Evolutionary conservation across 1,284 basidiomycete species (phyloP), one percentile per base, ranked within the genome.

Genomic region (Peniophora sp.): DNA sequence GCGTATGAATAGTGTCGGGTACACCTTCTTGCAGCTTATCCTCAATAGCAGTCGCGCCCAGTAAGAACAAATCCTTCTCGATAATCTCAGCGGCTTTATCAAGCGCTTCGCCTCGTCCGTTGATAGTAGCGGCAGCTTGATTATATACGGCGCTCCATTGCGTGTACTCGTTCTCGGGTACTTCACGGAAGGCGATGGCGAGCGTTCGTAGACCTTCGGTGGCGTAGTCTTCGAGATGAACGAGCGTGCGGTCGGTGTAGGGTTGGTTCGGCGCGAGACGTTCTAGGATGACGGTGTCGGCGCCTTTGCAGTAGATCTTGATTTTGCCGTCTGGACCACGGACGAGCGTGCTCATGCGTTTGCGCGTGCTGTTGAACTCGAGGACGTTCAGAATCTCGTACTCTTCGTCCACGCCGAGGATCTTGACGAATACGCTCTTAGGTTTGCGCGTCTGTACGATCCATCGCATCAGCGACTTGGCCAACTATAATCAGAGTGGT

Each of bases 1-100:
- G 69, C 1, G 94, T 98, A 64, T 98, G 94, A 53, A 99, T 99
- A 2, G 97, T 88, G 61, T 99, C 97, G 0, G 97, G 97, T 0
- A 99, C 97, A 44, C 97, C 97, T 51, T 99, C 97, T 66, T 99
- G 97, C 27, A 99, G 73, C 67, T 97, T 97, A 69, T 99, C 97
- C 67, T 99, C 97, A 59, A 99, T 96, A 5, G 97, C 97, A 1
- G 97, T 99, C 9, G 97, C 96, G 9, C 97, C 97, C 2, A 99
- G 77, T 17, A 99, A 64, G 59, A 90, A 86, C 60, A 99, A 72
- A 57, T 98, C 92, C 63, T 90, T 89, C 72, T 99, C 97, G 55
- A 99, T 96, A 53, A 96, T 74, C 65, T 98, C 97, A 1, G 97
- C 94, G 0, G 92, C 97, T 59, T 85, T 82, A 67, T 99, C 97